Evolutionary conservation across 768 basidiomycete genomes (phyloP).

Genomic region (Naganishia randhawae): DNA sequence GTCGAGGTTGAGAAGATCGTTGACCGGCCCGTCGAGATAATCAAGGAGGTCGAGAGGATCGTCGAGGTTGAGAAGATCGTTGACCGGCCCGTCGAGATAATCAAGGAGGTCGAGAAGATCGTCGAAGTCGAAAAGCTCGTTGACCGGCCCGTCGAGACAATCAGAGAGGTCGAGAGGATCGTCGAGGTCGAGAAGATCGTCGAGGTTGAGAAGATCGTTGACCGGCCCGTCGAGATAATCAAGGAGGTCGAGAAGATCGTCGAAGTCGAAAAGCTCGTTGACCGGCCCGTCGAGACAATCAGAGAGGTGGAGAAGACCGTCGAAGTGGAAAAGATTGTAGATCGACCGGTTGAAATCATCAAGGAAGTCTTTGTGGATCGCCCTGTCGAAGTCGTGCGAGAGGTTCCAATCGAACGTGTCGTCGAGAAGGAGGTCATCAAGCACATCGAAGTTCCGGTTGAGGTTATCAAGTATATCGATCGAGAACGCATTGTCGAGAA

Average conservation of each 20-base stretch:
- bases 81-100: conserved; percentile 37
- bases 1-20: conserved; percentile 40
- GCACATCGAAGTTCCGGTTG: conserved; percentile 30
- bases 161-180: conserved; percentile 44
- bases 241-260: too few relatives aligned
- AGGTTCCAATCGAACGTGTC: conserved; percentile 35
- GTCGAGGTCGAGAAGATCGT: conserved; percentile 24
- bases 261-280: too few relatives aligned
- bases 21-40: conserved; percentile 35
- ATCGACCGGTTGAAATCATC: conserved; percentile 41
- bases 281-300: conserved; percentile 36
- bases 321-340: conserved; percentile 39
- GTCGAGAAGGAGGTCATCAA: conserved; percentile 37
- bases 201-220: conserved; percentile 47
- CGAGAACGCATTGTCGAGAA: conserved; percentile 35
- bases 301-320: conserved; percentile 33
- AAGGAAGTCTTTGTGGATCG: conserved; percentile 35
- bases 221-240: conserved; percentile 37
- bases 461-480: conserved; percentile 40
- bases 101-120: conserved; percentile 27
- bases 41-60: conserved; percentile 44
- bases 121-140: conserved; percentile 34
- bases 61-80: conserved; percentile 48
- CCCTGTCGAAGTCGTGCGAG: conserved; percentile 35
- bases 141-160: conserved; percentile 34